A percentile compares a stretch with the other conserved stretches of the same genome.
phyloP scores from a whole-genome alignment of 1,284 basidiomycete species.

The Irpex lacteus region DNA sequence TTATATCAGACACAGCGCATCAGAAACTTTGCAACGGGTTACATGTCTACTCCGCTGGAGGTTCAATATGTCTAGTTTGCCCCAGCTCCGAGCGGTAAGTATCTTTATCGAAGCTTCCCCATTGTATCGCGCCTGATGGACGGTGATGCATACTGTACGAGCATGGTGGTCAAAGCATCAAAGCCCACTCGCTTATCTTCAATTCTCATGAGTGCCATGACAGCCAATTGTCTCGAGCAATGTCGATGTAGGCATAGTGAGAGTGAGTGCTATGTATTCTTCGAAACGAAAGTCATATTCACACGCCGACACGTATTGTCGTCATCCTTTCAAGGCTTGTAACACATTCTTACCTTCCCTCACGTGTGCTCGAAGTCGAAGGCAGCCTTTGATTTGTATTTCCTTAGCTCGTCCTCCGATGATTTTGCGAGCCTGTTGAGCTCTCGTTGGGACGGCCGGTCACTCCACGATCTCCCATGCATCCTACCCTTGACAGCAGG shows the following conservation, averaged over 20 bases:
- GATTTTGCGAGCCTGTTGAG: too few species aligned
- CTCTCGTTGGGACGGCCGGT: neutral
- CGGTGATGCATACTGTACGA: neutral
- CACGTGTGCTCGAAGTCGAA: neutral
- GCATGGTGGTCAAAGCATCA: neutral
- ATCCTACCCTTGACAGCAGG: too few species aligned
- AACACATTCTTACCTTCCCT: neutral
- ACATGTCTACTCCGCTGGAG: neutral
- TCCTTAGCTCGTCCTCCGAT: too few species aligned
- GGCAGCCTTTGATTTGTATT: too few species aligned
- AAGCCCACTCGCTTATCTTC: neutral
- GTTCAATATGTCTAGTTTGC: neutral
- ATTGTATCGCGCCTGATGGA: neutral
- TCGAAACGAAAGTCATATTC: neutral
- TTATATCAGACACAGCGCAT: neutral
- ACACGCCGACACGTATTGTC: neutral
- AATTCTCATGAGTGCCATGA: neutral
- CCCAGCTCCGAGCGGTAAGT: neutral
- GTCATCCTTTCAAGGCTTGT: neutral
- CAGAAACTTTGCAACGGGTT: neutral
- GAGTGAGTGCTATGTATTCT: neutral
- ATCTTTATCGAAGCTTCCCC: too few species aligned
- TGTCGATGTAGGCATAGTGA: neutral
- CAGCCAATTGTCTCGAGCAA: neutral
- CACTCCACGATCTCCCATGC: neutral